phyloP scores from a whole-genome alignment of 2,329 filamentous ascomycete genomes.

The Alternaria triticina region DNA sequence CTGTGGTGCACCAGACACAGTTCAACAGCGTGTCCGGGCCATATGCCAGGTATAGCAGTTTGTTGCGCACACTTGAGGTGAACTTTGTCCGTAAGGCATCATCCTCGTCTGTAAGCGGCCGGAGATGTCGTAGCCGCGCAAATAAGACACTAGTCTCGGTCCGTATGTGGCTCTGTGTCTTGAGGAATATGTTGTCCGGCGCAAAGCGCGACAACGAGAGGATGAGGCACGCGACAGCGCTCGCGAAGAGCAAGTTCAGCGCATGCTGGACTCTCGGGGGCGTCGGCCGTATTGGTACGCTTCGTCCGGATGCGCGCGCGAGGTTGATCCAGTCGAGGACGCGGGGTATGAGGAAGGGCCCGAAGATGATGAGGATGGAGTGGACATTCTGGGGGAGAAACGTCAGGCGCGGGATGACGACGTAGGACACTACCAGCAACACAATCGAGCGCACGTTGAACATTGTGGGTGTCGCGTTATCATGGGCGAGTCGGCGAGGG shows the following conservation, averaged over 20 bases:
- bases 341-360: constrained; percentile 73
- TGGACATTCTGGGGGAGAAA: constrained; percentile 44
- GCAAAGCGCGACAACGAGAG: constrained; percentile 71
- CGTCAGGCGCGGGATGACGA: constrained; percentile 46
- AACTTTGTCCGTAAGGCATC: constrained; percentile 71
- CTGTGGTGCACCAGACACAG: constrained; percentile 78
- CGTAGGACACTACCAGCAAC: constrained; percentile 41
- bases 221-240: constrained; percentile 60
- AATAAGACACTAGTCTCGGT: constrained; percentile 87
- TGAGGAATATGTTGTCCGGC: constrained; percentile 80
- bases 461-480: constrained; percentile 28
- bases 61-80: constrained; percentile 64
- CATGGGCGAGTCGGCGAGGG: constrained; percentile 8
- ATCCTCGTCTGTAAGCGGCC: constrained; percentile 67
- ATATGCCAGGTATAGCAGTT: constrained; percentile 82
- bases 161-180: constrained; percentile 81
- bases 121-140: constrained; percentile 69
- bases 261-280: constrained; percentile 62
- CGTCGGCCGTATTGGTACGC: constrained; percentile 62
- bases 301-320: constrained; percentile 49
- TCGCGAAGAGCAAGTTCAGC: constrained; percentile 65
- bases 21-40: constrained; percentile 75
- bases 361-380: constrained; percentile 61
- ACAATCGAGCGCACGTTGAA: constrained; percentile 42
- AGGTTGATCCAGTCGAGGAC: constrained; percentile 69